A percentile compares a stretch with the other conserved stretches of the same genome.
phyloP scores from a whole-genome alignment of 1,284 basidiomycete genomes.

The Inonotus hispidus region DNA sequence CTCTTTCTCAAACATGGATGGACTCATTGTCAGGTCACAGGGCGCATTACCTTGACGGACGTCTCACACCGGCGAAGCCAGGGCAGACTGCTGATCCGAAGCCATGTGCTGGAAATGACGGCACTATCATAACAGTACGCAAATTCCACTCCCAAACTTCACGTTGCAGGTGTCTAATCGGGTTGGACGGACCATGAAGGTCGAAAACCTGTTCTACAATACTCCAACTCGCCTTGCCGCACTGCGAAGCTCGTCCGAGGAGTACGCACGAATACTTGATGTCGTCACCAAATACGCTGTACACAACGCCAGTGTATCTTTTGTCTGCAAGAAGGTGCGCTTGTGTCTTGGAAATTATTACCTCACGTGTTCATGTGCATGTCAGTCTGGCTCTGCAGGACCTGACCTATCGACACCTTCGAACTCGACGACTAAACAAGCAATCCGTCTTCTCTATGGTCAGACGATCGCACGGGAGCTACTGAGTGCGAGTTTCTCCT shows the following conservation, averaged over 20 bases:
- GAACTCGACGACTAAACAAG: slow-evolving; percentile 59
- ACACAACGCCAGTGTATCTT: slow-evolving; percentile 85
- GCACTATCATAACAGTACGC: slow-evolving; percentile 81
- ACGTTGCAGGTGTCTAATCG: background rate
- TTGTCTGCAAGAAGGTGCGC: slow-evolving; percentile 85
- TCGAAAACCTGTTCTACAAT: slow-evolving; percentile 96
- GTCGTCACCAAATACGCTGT: slow-evolving; percentile 94
- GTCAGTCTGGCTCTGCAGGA: slow-evolving; percentile 60
- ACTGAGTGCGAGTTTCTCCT: slow-evolving; percentile 46
- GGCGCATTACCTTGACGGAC: slow-evolving; percentile 76
- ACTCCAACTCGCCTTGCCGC: slow-evolving; percentile 86
- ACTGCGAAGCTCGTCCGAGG: slow-evolving; percentile 82
- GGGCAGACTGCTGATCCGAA: slow-evolving; percentile 72
- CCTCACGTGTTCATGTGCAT: background rate
- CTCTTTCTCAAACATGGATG: background rate
- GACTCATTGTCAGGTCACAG: slow-evolving; percentile 35
- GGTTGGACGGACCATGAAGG: slow-evolving; percentile 43
- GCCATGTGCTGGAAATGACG: slow-evolving; percentile 91
- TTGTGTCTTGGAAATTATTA: background rate
- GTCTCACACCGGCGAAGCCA: slow-evolving; percentile 61
- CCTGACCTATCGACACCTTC: slow-evolving; percentile 85
- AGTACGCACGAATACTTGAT: slow-evolving; percentile 89
- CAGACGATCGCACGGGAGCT: slow-evolving; percentile 80
- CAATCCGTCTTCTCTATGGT: slow-evolving; percentile 82
- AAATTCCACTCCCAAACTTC: background rate